Percentiles rank a stretch among this genome's conserved stretches.
Conservation (phyloP, 768 basidiomycete genomes). For the Podaxis pistillaris region DNA sequence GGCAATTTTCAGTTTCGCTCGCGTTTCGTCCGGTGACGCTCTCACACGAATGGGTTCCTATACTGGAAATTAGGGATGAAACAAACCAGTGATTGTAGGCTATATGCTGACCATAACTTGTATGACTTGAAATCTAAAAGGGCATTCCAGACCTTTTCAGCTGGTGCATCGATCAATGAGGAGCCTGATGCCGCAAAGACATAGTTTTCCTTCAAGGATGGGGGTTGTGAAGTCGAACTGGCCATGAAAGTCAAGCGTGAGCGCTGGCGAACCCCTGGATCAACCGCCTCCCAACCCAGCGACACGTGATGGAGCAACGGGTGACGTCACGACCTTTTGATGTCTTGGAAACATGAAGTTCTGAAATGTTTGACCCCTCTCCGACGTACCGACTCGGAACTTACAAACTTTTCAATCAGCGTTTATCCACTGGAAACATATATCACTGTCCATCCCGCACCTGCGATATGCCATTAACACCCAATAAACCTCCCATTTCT, state of each 20-base stretch:
- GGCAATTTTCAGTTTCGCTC: neutral
- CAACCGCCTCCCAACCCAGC: too few relatives aligned
- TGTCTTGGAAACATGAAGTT: too few relatives aligned
- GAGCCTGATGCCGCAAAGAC: constrained; percentile 50
- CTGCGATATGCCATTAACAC: too few relatives aligned
- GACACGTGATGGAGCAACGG: too few relatives aligned
- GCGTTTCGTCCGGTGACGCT: constrained; percentile 7
- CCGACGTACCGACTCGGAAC: neutral
- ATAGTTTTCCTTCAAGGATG: constrained; percentile 36
- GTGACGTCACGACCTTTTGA: too few relatives aligned
- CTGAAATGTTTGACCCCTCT: too few relatives aligned
- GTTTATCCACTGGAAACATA: neutral
- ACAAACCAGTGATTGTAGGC: neutral
- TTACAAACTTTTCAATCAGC: neutral
- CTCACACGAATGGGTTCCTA: constrained; percentile 72
- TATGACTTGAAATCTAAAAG: constrained; percentile 63
- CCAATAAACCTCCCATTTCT: too few relatives aligned
- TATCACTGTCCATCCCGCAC: too few relatives aligned
- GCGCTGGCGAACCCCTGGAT: too few relatives aligned
- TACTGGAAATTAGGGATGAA: constrained; percentile 1
- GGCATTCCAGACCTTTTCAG: constrained; percentile 58
- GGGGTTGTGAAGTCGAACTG: constrained; percentile 17
- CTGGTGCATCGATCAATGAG: constrained; percentile 57
- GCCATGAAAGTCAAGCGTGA: neutral
- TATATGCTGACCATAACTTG: constrained; percentile 49